phyloP scores from a whole-genome alignment of 805 yeast species.

The Teunomyces gatunensis region DNA sequence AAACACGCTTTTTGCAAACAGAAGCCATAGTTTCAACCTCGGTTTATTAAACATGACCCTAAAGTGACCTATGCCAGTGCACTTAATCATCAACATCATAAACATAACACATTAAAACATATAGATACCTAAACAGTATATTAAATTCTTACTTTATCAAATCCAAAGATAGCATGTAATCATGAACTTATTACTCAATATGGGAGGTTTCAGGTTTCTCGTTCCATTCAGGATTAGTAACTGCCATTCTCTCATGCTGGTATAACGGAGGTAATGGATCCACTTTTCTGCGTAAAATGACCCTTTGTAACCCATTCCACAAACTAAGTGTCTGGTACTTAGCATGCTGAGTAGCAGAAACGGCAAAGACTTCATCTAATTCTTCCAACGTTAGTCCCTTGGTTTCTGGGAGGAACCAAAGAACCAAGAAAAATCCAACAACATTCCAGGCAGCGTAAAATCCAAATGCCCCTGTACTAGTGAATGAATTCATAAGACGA shows the following conservation, averaged over 20 bases:
- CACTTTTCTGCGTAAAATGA: constrained; percentile 45
- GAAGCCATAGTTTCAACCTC: too few species aligned
- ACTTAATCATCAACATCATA: not conserved
- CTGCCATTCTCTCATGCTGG: constrained; percentile 56
- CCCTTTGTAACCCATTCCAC: constrained; percentile 43
- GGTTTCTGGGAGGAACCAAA: constrained; percentile 73
- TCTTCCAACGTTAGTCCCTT: constrained; percentile 72
- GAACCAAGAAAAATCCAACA: constrained; percentile 64
- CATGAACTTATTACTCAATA: constrained; percentile 32
- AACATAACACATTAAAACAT: not conserved
- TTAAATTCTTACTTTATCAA: not conserved
- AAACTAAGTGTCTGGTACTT: constrained; percentile 31
- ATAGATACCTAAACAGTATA: not conserved
- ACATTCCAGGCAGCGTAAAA: constrained; percentile 86
- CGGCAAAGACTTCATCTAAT: constrained; percentile 68
- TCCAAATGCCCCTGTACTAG: constrained; percentile 83
- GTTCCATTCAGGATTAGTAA: constrained; percentile 60
- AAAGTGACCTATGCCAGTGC: not conserved
- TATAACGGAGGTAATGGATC: constrained; percentile 55
- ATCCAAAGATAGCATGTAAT: too few species aligned
- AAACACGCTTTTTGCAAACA: too few species aligned
- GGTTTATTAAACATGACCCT: not conserved
- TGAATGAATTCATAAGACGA: constrained; percentile 59
- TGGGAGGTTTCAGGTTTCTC: constrained; percentile 55
- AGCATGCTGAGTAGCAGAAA: constrained; percentile 57